These are phyloP conservation scores for Candida alai DNA, from an alignment of 805 yeast species.

Conservation along the genomic window DNA sequence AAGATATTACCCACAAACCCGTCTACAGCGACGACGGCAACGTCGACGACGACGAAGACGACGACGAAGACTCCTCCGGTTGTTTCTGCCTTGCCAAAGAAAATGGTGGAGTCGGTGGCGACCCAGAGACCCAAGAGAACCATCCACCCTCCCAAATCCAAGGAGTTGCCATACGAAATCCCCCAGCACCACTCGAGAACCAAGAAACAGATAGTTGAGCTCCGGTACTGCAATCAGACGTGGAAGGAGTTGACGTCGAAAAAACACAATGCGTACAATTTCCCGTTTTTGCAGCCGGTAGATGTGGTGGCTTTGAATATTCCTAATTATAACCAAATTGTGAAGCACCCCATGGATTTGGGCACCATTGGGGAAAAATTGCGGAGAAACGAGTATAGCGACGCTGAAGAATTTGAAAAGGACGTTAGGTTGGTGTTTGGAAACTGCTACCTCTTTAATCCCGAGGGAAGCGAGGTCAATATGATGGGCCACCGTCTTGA, in stretches of 20 bases:
- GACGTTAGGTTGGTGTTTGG: conserved; percentile 81
- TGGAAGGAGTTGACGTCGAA: conserved; percentile 79
- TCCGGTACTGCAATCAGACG: conserved; percentile 78
- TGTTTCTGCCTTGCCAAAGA: background rate
- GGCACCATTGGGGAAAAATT: conserved; percentile 78
- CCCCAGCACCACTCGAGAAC: conserved; percentile 91
- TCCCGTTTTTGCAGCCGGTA: conserved; percentile 90
- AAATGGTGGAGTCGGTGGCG: conserved; percentile 52
- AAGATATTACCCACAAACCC: conserved; percentile 27
- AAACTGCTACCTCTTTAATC: conserved; percentile 90
- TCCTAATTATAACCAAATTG: conserved; percentile 82
- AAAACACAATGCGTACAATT: conserved; percentile 79
- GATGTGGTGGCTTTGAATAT: conserved; percentile 92
- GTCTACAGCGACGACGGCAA: conserved; percentile 13
- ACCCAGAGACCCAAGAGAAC: conserved; percentile 92
- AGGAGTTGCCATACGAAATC: conserved; percentile 86
- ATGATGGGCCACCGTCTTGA: conserved; percentile 93
- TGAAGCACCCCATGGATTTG: conserved; percentile 93
- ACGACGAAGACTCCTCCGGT: conserved; percentile 2
- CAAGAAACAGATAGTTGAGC: conserved; percentile 86
- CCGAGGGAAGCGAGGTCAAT: conserved; percentile 95
- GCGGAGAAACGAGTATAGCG: conserved; percentile 82
- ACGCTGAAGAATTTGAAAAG: conserved; percentile 79
- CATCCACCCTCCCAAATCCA: conserved; percentile 94
- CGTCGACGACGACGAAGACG: conserved; percentile 19